Conservation (phyloP, 345 rosid genomes). For the Psidium friedrichsthalianum region DNA sequence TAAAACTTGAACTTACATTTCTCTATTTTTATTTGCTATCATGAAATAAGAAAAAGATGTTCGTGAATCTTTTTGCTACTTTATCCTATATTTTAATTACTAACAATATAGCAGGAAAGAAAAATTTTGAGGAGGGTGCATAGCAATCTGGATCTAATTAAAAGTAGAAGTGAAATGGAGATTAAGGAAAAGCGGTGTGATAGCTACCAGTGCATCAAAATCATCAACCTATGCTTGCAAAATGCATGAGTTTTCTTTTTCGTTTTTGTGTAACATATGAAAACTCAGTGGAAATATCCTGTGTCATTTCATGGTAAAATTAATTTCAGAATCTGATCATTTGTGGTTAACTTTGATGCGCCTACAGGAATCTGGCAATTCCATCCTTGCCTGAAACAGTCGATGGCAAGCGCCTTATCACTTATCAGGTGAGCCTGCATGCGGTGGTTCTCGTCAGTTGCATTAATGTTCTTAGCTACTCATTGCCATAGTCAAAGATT, state of each 20-base stretch:
- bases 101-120: background rate
- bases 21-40: background rate
- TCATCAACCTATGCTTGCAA: background rate
- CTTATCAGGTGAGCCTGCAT: conserved; percentile 29
- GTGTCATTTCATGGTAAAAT: background rate
- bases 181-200: background rate
- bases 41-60: background rate
- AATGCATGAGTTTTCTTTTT: background rate
- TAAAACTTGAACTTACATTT: background rate
- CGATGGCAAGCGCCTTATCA: conserved; percentile 60
- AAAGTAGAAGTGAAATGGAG: background rate
- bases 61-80: background rate
- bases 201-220: background rate
- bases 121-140: background rate
- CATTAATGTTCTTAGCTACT: background rate
- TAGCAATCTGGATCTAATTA: background rate
- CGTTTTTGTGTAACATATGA: background rate
- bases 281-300: background rate
- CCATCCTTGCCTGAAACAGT: conserved; percentile 43
- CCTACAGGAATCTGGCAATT: conserved; percentile 18
- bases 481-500: background rate
- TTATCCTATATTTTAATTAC: background rate
- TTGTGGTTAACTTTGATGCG: background rate
- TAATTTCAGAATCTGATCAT: background rate
- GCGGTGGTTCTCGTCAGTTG: background rate